Percentiles rank a stretch among this genome's conserved stretches.
These are phyloP conservation scores for Aureobasidium pullulans DNA, from an alignment of 2,329 filamentous ascomycete species.

Conservation along the genomic window DNA sequence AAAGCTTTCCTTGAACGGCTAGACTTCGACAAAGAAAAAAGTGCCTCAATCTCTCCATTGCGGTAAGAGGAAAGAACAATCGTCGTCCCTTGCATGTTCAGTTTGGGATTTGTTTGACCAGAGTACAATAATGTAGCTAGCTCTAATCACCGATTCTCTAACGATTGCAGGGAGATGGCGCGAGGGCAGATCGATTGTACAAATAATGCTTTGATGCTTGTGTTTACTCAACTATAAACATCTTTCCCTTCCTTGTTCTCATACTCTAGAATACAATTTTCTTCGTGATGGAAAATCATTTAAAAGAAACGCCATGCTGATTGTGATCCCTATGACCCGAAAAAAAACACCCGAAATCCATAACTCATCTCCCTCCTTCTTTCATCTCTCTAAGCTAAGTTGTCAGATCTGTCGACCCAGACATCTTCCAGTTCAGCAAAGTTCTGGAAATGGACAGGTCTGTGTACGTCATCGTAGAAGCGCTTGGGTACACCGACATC, in stretches of 20 bases:
- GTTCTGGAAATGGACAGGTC: slow-evolving; percentile 91
- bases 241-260: not conserved
- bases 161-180: no score
- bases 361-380: not conserved
- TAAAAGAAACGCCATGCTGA: slow-evolving; percentile 6
- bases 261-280: not conserved
- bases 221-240: no score
- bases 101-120: no score
- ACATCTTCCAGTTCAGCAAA: slow-evolving; percentile 97
- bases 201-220: no score
- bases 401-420: slow-evolving; percentile 87
- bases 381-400: slow-evolving; percentile 61
- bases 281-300: not conserved
- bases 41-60: no score
- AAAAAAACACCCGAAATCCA: not conserved
- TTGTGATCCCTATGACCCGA: not conserved
- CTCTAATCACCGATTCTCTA: no score
- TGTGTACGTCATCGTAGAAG: slow-evolving; percentile 89
- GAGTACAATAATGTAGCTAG: no score
- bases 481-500: slow-evolving; percentile 82
- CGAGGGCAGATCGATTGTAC: no score
- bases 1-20: no score
- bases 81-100: no score
- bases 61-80: no score
- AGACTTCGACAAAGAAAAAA: no score